These are phyloP conservation scores for Fusarium sp. DNA, from an alignment of 2,329 filamentous ascomycete species.

Conservation along the genomic window DNA sequence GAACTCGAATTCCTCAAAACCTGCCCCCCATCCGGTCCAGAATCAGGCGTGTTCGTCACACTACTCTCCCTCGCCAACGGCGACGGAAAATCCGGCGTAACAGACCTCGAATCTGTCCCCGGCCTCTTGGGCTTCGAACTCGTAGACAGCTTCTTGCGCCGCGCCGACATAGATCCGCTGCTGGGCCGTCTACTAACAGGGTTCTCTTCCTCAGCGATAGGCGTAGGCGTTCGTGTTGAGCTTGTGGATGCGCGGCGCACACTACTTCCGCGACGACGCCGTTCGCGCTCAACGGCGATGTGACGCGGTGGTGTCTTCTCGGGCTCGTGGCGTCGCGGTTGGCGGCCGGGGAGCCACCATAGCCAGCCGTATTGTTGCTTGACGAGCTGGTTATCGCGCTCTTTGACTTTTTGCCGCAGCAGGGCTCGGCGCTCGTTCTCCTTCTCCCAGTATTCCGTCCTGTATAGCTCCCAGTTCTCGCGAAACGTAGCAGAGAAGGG, in stretches of 20 bases:
- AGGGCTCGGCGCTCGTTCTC: constrained; percentile 89
- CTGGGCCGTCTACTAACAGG: constrained; percentile 54
- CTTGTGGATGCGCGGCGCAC: constrained; percentile 61
- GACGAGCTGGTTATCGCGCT: constrained; percentile 72
- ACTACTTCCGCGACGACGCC: constrained; percentile 60
- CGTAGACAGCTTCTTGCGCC: constrained; percentile 59
- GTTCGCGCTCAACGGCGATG: constrained; percentile 55
- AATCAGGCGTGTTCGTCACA: constrained; percentile 34
- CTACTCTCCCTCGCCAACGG: constrained; percentile 61
- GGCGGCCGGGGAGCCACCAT: constrained; percentile 83
- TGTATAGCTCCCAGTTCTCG: constrained; percentile 96
- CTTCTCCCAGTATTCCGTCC: constrained; percentile 94
- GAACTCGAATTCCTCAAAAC: constrained; percentile 36
- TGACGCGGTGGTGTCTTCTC: constrained; percentile 55
- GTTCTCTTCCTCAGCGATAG: constrained; percentile 58
- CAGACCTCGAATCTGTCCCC: constrained; percentile 58
- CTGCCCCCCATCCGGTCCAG: constrained; percentile 31
- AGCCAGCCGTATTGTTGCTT: constrained; percentile 76
- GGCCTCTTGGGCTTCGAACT: constrained; percentile 54
- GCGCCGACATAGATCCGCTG: constrained; percentile 58
- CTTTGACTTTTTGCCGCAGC: constrained; percentile 73
- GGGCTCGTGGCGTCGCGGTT: constrained; percentile 46
- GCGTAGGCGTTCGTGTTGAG: constrained; percentile 60
- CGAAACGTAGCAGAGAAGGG: constrained; percentile 94
- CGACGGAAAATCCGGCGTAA: constrained; percentile 63